These are phyloP conservation scores for Jackrogersella multiformis DNA, from an alignment of 495 filamentous ascomycete genomes.

Conservation along the genomic window DNA sequence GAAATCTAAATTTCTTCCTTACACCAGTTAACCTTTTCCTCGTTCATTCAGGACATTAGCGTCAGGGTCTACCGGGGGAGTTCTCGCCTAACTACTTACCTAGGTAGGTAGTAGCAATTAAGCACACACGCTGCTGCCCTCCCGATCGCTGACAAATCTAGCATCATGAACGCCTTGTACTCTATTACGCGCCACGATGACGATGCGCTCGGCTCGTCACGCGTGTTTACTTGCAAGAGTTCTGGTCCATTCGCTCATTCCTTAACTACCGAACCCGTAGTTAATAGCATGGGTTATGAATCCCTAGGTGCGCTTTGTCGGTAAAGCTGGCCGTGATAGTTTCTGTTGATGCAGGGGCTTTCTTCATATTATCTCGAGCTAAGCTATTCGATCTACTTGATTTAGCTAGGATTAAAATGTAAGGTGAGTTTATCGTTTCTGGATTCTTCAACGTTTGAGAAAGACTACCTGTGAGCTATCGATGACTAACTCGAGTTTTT, in stretches of 20 bases:
- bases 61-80: background rate
- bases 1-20: constrained; percentile 1
- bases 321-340: too few species aligned
- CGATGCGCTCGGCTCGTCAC: background rate
- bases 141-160: constrained; percentile 1
- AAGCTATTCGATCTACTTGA: too few species aligned
- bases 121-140: too few species aligned
- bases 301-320: background rate
- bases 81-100: constrained; percentile 14
- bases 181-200: constrained; percentile 12
- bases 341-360: too few species aligned
- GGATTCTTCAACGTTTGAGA: too few species aligned
- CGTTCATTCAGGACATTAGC: constrained; percentile 18
- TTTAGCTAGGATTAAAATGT: too few species aligned
- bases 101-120: too few species aligned
- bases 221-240: background rate
- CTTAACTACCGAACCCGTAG: background rate
- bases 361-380: too few species aligned
- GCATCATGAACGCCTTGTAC: background rate
- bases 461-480: too few species aligned
- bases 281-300: background rate
- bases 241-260: constrained; percentile 10
- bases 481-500: too few species aligned
- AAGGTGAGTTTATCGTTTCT: too few species aligned
- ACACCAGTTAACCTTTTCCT: background rate